These are phyloP conservation scores for Yarrowia yakushimensis DNA, from an alignment of 805 yeast species.

Conservation along the genomic window DNA sequence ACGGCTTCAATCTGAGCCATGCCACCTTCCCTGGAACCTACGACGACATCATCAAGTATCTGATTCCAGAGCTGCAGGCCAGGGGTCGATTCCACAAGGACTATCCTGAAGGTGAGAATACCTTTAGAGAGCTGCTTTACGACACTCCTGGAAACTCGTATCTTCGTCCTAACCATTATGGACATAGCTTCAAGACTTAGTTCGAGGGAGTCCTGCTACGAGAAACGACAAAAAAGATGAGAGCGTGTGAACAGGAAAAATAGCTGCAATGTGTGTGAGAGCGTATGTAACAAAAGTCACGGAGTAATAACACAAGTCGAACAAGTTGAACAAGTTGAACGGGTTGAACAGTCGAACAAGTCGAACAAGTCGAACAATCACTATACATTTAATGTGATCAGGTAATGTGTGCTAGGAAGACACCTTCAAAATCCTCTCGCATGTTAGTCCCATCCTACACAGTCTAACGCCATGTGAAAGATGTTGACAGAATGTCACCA, in stretches of 20 bases:
- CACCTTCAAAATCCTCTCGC: too few relatives aligned
- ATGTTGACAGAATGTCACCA: background rate
- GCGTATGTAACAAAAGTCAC: too few relatives aligned
- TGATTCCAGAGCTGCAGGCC: conserved; percentile 41
- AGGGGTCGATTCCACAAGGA: conserved; percentile 38
- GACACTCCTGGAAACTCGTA: background rate
- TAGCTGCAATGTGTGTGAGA: too few relatives aligned
- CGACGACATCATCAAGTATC: conserved; percentile 41
- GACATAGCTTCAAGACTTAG: background rate
- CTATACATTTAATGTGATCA: too few relatives aligned
- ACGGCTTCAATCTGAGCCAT: conserved; percentile 45
- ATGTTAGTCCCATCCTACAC: background rate
- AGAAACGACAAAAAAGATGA: too few relatives aligned
- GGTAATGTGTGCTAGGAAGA: too few relatives aligned
- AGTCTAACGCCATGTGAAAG: background rate
- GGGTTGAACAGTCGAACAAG: too few relatives aligned
- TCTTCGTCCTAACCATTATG: background rate
- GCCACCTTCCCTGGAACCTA: conserved; percentile 40
- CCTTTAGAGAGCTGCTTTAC: background rate
- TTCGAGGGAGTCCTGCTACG: too few relatives aligned
- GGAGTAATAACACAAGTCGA: too few relatives aligned
- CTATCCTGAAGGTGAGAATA: background rate
- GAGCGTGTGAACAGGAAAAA: too few relatives aligned
- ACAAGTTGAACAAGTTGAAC: too few relatives aligned
- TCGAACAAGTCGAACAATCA: too few relatives aligned